phyloP scores from a whole-genome alignment of 2,329 filamentous ascomycete genomes.

The Aspergillus melleus region DNA sequence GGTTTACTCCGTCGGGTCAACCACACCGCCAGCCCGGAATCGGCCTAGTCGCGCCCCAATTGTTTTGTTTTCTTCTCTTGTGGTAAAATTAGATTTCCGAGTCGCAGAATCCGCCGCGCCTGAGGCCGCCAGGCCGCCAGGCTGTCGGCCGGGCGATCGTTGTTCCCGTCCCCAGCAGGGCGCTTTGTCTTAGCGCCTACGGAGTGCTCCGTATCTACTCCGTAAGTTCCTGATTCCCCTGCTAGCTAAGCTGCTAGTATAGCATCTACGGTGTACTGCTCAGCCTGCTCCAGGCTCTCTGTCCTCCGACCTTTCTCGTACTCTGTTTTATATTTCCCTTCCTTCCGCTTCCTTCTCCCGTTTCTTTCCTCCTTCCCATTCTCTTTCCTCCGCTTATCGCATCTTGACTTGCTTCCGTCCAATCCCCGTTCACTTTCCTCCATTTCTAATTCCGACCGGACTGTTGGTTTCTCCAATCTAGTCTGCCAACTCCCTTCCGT shows the following conservation, averaged over 20 bases:
- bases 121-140: neutral
- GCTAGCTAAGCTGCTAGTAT: too few species aligned
- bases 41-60: conserved; percentile 8
- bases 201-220: too few species aligned
- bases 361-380: too few species aligned
- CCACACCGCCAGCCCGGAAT: conserved; percentile 14
- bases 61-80: neutral
- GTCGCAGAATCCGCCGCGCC: neutral
- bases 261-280: too few species aligned
- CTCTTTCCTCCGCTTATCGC: too few species aligned
- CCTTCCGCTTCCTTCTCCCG: neutral
- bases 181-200: too few species aligned
- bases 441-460: neutral
- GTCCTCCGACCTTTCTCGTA: too few species aligned
- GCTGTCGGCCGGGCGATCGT: neutral
- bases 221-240: too few species aligned
- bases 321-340: conserved; percentile 7
- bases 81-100: too few species aligned
- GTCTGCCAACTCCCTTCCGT: conserved; percentile 4
- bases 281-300: too few species aligned
- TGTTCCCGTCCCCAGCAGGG: neutral
- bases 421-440: neutral
- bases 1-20: conserved; percentile 22
- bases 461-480: neutral
- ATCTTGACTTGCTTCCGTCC: too few species aligned